Evolutionary conservation across 805 yeast species (phyloP).

Genomic region (Lachancea waltii): DNA sequence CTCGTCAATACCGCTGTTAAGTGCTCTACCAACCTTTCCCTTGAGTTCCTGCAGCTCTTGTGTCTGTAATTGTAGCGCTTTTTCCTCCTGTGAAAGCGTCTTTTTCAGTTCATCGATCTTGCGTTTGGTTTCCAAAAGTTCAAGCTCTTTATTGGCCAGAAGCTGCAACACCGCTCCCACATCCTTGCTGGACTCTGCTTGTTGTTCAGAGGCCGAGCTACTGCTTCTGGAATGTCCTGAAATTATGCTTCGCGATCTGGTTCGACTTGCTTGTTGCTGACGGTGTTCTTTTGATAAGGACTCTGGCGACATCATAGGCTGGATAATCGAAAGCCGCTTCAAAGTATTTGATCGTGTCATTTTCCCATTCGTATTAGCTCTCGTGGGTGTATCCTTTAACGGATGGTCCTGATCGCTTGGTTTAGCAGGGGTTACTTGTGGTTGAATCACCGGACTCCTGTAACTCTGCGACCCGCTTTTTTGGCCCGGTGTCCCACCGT

Average conservation of each 20-base stretch:
- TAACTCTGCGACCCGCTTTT: background rate
- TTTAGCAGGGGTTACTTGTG: conserved; percentile 19
- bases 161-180: conserved; percentile 51
- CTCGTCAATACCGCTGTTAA: conserved; percentile 10
- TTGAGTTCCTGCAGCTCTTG: conserved; percentile 31
- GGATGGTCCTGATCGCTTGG: conserved; percentile 16
- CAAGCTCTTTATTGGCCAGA: conserved; percentile 64
- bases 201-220: conserved; percentile 13
- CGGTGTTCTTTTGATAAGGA: conserved; percentile 6
- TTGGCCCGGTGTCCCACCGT: background rate
- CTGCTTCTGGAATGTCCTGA: conserved; percentile 19
- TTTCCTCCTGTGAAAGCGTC: conserved; percentile 44
- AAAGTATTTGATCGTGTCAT: conserved; percentile 6
- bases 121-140: conserved; percentile 56
- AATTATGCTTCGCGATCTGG: conserved; percentile 20
- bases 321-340: conserved; percentile 9
- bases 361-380: background rate
- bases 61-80: conserved; percentile 38
- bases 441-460: conserved; percentile 8
- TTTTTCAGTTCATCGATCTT: conserved; percentile 43
- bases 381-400: conserved; percentile 4
- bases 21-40: conserved; percentile 28
- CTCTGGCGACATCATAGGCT: conserved; percentile 9
- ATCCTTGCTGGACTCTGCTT: conserved; percentile 20
- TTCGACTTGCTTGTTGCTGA: conserved; percentile 9